These are phyloP conservation scores for Talaromyces proteolyticus DNA, from an alignment of 495 filamentous ascomycete species.

Conservation along the genomic window DNA sequence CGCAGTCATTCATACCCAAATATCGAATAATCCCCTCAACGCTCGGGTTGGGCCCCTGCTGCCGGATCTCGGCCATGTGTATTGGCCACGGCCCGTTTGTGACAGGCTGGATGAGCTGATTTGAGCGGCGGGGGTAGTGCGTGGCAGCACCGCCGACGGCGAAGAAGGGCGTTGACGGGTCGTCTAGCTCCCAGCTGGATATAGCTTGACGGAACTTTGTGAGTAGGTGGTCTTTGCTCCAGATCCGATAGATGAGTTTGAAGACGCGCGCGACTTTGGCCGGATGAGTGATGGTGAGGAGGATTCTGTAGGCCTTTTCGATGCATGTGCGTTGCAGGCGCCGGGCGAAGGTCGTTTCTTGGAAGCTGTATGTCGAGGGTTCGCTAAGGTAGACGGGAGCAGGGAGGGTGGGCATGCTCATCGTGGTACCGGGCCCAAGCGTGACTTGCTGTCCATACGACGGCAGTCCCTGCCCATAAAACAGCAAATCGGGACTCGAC, in stretches of 20 bases:
- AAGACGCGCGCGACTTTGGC: neutral
- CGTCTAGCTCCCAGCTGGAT: neutral
- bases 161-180: neutral
- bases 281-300: neutral
- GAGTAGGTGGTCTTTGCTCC: constrained; percentile 1
- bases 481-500: neutral
- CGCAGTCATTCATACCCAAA: neutral
- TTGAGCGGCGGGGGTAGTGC: neutral
- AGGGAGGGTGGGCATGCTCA: neutral
- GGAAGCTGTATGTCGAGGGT: constrained; percentile 2
- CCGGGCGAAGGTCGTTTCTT: constrained; percentile 6
- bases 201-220: neutral
- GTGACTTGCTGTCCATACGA: neutral
- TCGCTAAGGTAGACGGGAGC: neutral
- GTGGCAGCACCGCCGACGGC: constrained; percentile 1
- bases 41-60: neutral
- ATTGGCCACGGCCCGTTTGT: neutral
- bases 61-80: neutral
- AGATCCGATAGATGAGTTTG: neutral
- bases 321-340: neutral
- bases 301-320: neutral
- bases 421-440: neutral
- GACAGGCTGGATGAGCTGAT: neutral
- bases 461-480: neutral
- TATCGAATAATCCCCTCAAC: neutral